These are phyloP conservation scores for Taphrina communis DNA, from an alignment of 1,139 yeast species.

Conservation along the genomic window DNA sequence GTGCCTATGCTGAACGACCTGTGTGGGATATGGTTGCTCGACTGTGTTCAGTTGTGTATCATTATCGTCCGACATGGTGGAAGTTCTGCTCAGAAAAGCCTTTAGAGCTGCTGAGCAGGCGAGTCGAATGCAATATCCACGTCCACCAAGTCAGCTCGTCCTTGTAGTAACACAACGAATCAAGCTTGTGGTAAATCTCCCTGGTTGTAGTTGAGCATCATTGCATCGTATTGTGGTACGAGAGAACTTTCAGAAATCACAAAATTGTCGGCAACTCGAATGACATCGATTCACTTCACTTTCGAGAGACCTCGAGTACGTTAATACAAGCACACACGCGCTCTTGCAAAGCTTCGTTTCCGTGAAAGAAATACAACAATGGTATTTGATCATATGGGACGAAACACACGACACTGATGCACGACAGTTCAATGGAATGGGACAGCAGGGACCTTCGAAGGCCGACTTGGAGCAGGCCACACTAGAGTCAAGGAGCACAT, in stretches of 20 bases:
- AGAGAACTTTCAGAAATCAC: constrained; percentile 7
- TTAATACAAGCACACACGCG: too few relatives aligned
- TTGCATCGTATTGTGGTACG: constrained; percentile 7
- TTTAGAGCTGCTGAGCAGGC: too few relatives aligned
- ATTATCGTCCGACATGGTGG: constrained; percentile 6
- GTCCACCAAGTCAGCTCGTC: too few relatives aligned
- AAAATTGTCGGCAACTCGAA: not conserved
- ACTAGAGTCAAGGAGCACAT: constrained; percentile 26
- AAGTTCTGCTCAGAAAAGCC: not conserved
- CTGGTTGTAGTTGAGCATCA: constrained; percentile 2
- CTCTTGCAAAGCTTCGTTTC: too few relatives aligned
- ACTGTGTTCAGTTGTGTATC: constrained; percentile 22
- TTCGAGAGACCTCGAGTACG: too few relatives aligned
- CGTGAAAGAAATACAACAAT: too few relatives aligned
- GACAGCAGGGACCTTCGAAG: constrained; percentile 21
- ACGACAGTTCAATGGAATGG: constrained; percentile 37
- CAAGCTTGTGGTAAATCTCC: too few relatives aligned
- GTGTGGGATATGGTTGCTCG: constrained; percentile 18
- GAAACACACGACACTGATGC: not conserved
- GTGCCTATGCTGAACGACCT: not conserved
- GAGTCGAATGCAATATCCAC: too few relatives aligned
- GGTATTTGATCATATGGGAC: too few relatives aligned
- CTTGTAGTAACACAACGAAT: too few relatives aligned
- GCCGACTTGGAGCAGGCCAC: constrained; percentile 37
- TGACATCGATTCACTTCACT: not conserved